Evolutionary conservation across 2,329 filamentous ascomycete genomes (phyloP).

Genomic region (Penicillium vulpinum): DNA sequence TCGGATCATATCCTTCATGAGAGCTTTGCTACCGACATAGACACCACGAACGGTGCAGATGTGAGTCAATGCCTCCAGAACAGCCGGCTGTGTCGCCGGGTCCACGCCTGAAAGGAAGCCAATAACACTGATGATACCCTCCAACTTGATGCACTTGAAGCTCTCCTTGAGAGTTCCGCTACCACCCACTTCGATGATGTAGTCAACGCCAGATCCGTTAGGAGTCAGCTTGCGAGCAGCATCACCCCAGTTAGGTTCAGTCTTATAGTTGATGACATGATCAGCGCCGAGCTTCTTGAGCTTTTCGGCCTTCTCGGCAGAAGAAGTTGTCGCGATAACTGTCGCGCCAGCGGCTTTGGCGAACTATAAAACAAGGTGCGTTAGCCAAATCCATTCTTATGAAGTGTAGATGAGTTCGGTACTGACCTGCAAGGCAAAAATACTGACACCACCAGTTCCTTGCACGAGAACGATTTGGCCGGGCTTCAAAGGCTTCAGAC

Average conservation of each 20-base stretch:
- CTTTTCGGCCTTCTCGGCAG: constrained; percentile 54
- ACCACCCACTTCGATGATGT: constrained; percentile 67
- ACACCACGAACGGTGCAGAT: constrained; percentile 60
- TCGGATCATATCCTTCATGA: constrained; percentile 61
- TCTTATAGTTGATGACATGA: constrained; percentile 63
- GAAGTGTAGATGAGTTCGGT: accelerated
- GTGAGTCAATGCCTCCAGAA: constrained; percentile 53
- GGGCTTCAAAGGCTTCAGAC: constrained; percentile 54
- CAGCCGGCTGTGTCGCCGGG: constrained; percentile 50
- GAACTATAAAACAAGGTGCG: constrained; percentile 32
- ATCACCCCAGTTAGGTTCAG: constrained; percentile 59
- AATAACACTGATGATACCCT: constrained; percentile 58
- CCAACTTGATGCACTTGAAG: constrained; percentile 55
- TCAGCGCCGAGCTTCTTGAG: constrained; percentile 59
- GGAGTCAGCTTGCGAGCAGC: constrained; percentile 55
- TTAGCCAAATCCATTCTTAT: neutral
- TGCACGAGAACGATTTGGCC: constrained; percentile 61
- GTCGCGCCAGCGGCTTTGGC: constrained; percentile 53
- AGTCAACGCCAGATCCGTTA: constrained; percentile 57
- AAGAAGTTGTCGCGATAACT: constrained; percentile 62
- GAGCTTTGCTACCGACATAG: constrained; percentile 56
- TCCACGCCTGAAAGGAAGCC: constrained; percentile 57
- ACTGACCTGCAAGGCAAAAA: constrained; percentile 55
- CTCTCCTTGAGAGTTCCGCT: constrained; percentile 60
- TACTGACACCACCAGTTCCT: constrained; percentile 61